Conservation (phyloP, 139 green algal genomes). For the Gonium pectorale region DNA sequence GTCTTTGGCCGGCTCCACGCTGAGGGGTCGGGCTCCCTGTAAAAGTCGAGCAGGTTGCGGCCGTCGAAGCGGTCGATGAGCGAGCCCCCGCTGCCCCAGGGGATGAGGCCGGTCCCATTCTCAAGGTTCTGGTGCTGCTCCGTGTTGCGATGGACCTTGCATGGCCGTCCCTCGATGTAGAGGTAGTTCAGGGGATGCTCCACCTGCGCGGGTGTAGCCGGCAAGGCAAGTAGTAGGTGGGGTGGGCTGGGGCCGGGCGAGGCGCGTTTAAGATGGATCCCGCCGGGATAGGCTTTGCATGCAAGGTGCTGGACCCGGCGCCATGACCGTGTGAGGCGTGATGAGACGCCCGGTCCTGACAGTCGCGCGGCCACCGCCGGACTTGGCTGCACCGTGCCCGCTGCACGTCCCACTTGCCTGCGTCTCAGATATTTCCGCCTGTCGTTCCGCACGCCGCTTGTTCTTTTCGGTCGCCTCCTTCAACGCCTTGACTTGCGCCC, state of each 20-base stretch:
- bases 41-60: conserved; percentile 81
- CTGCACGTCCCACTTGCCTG: too few relatives aligned
- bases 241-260: too few relatives aligned
- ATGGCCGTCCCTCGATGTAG: conserved; percentile 69
- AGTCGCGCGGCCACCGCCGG: too few relatives aligned
- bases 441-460: conserved; percentile 59
- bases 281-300: too few relatives aligned
- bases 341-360: too few relatives aligned
- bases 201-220: too few relatives aligned
- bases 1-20: conserved; percentile 44
- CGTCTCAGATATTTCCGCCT: conserved; percentile 53
- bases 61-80: conserved; percentile 85
- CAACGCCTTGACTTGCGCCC: conserved; percentile 57
- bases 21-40: conserved; percentile 63
- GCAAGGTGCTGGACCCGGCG: too few relatives aligned
- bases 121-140: conserved; percentile 68
- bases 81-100: conserved; percentile 73
- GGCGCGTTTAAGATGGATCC: too few relatives aligned
- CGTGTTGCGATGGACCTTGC: conserved; percentile 58
- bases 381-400: too few relatives aligned
- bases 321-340: too few relatives aligned
- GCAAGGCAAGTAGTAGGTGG: too few relatives aligned
- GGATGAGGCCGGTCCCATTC: conserved; percentile 70
- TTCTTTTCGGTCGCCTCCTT: conserved; percentile 69
- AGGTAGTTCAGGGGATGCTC: conserved; percentile 77